These are phyloP conservation scores for Adenanthera pavonina DNA, from an alignment of 306 rosid species.

Conservation along the genomic window DNA sequence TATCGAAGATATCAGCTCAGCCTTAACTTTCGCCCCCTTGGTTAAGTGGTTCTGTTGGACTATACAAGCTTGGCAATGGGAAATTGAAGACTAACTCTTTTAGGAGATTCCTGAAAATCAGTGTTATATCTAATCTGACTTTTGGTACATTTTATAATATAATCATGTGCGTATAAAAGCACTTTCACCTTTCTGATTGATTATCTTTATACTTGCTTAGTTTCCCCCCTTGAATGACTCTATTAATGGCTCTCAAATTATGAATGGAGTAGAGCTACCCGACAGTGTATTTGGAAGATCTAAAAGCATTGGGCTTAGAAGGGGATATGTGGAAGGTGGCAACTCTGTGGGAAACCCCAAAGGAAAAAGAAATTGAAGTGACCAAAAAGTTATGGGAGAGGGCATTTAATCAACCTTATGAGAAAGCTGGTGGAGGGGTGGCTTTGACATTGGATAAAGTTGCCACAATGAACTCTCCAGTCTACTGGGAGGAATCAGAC, in stretches of 20 bases:
- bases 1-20: not conserved
- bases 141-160: not conserved
- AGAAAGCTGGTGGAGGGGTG: constrained; percentile 86
- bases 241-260: not conserved
- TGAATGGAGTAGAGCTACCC: constrained; percentile 80
- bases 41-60: not conserved
- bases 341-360: constrained; percentile 52
- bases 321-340: constrained; percentile 63
- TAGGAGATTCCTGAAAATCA: not conserved
- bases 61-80: not conserved
- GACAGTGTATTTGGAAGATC: constrained; percentile 75
- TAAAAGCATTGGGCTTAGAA: constrained; percentile 66
- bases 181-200: constrained; percentile 4
- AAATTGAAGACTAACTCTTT: not conserved
- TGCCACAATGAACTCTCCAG: constrained; percentile 42
- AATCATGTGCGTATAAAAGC: not conserved
- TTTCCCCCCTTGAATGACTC: constrained; percentile 18
- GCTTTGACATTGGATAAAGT: constrained; percentile 42
- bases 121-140: not conserved
- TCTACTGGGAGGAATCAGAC: constrained; percentile 71
- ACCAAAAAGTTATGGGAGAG: constrained; percentile 77
- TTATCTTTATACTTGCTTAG: not conserved
- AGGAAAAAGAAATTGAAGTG: constrained; percentile 66
- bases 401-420: constrained; percentile 82
- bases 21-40: not conserved